A percentile compares a stretch with the other conserved stretches of the same genome.
phyloP scores from a whole-genome alignment of 164 flowering plant species.

The Echeveria elegans region DNA sequence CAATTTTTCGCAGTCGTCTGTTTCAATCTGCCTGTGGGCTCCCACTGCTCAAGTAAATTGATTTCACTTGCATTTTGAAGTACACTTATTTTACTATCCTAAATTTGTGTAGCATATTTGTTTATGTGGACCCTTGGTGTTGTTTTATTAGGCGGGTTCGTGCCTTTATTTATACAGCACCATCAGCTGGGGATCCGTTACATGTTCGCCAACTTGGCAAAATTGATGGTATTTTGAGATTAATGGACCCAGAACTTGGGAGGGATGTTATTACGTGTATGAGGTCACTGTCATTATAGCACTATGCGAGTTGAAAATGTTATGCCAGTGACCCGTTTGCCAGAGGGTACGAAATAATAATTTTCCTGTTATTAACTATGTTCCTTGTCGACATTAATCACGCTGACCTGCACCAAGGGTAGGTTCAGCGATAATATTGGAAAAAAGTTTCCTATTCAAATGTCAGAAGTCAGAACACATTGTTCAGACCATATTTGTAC shows the following conservation, averaged over 20 bases:
- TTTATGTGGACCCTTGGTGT: not conserved
- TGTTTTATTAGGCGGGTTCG: constrained; percentile 38
- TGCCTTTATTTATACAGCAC: constrained; percentile 43
- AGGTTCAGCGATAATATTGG: no score
- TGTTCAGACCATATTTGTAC: constrained; percentile 9
- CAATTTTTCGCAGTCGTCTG: constrained; percentile 42
- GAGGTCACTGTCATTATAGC: constrained; percentile 71
- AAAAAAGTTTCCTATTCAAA: no score
- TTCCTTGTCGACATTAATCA: not conserved
- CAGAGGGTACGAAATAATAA: constrained; percentile 59
- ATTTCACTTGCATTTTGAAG: not conserved
- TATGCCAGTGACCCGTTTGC: constrained; percentile 91
- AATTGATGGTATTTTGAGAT: constrained; percentile 71
- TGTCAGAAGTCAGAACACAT: not conserved
- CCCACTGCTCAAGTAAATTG: constrained; percentile 85
- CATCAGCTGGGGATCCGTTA: constrained; percentile 37
- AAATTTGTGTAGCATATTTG: not conserved
- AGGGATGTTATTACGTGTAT: constrained; percentile 82
- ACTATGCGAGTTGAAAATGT: constrained; percentile 62
- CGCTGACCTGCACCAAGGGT: not conserved
- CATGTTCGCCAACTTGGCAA: constrained; percentile 53
- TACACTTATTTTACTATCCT: not conserved
- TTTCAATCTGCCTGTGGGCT: constrained; percentile 82
- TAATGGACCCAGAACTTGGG: constrained; percentile 66
- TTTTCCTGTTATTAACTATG: not conserved